phyloP scores from a whole-genome alignment of 2,329 filamentous ascomycete species.

The Xylariaceae sp. region DNA sequence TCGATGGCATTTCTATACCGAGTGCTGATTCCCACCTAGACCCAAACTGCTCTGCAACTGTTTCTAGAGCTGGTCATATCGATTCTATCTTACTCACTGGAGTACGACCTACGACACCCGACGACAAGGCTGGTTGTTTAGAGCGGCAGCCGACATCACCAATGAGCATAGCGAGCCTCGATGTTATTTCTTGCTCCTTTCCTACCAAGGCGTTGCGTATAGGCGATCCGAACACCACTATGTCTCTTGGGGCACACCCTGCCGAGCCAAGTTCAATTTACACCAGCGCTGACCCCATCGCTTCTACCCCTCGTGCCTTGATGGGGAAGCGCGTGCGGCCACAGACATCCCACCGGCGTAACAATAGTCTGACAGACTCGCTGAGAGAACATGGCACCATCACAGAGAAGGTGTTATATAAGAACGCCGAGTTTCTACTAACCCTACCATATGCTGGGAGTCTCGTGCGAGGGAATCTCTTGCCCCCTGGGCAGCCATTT shows the following conservation, averaged over 20 bases:
- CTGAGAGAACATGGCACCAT: slow-evolving; percentile 68
- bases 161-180: slow-evolving; percentile 63
- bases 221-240: slow-evolving; percentile 46
- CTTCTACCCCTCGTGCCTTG: slow-evolving; percentile 63
- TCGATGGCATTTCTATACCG: slow-evolving; percentile 48
- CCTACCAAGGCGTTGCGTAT: slow-evolving; percentile 57
- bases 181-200: slow-evolving; percentile 69
- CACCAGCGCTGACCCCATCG: slow-evolving; percentile 56
- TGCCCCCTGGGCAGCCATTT: slow-evolving; percentile 82
- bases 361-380: slow-evolving; percentile 86
- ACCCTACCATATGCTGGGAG: slow-evolving; percentile 77
- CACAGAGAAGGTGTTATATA: slow-evolving; percentile 56
- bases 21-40: slow-evolving; percentile 35
- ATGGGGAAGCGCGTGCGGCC: slow-evolving; percentile 65
- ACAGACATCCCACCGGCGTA: slow-evolving; percentile 74
- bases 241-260: slow-evolving; percentile 61
- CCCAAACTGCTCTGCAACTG: slow-evolving; percentile 53
- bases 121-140: slow-evolving; percentile 41
- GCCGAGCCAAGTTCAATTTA: slow-evolving; percentile 58
- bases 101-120: slow-evolving; percentile 55
- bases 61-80: slow-evolving; percentile 53
- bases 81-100: slow-evolving; percentile 52
- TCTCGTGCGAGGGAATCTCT: slow-evolving; percentile 83
- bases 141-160: slow-evolving; percentile 55
- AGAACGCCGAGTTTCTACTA: slow-evolving; percentile 63